Conservation (phyloP, 2,329 filamentous ascomycete species). For the Paramyrothecium roridum region DNA sequence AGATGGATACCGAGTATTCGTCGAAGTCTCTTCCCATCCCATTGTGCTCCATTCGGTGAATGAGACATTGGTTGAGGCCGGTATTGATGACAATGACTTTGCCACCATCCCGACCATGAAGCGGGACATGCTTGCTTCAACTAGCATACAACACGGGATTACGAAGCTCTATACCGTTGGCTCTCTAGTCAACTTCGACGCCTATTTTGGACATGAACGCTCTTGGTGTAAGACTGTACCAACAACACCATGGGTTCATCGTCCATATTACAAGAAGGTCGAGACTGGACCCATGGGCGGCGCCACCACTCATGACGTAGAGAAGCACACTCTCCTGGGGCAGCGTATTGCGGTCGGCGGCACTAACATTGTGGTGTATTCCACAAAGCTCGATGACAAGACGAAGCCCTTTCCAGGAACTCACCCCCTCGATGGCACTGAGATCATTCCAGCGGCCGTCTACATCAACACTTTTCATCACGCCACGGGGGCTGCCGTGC, state of each 20-base stretch:
- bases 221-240: background rate
- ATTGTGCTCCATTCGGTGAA: constrained; percentile 5
- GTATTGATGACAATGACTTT: constrained; percentile 1
- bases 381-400: constrained; percentile 1
- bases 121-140: background rate
- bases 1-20: constrained; percentile 6
- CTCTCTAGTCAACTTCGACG: background rate
- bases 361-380: constrained; percentile 2
- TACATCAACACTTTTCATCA: constrained; percentile 7
- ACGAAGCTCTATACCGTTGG: background rate
- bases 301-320: constrained; percentile 1
- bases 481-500: constrained; percentile 1
- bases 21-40: constrained; percentile 8
- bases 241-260: background rate
- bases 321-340: constrained; percentile 5
- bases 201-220: background rate
- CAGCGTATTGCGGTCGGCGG: constrained; percentile 3
- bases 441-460: constrained; percentile 6
- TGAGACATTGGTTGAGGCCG: constrained; percentile 4
- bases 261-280: background rate
- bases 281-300: background rate
- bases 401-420: constrained; percentile 7
- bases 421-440: constrained; percentile 7
- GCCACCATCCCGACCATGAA: background rate
- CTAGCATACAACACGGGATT: background rate